Evolutionary conservation across 2,329 filamentous ascomycete genomes (phyloP).

Genomic region (Colletotrichum spaethianum): DNA sequence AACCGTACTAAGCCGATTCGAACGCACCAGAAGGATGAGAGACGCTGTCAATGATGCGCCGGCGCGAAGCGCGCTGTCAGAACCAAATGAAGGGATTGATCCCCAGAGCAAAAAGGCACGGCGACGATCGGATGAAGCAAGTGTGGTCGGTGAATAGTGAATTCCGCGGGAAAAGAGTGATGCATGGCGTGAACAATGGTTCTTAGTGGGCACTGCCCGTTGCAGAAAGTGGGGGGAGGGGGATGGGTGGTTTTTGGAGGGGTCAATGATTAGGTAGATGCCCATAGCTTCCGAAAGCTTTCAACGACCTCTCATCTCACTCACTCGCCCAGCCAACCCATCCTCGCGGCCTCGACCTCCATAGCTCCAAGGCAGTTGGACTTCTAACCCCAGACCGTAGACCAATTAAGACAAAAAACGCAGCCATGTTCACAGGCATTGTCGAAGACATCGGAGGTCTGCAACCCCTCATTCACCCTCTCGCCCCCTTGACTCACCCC

Average conservation of each 20-base stretch:
- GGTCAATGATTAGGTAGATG: conserved; percentile 12
- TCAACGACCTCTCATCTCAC: conserved; percentile 19
- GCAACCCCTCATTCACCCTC: conserved; percentile 50
- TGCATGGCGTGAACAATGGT: not conserved
- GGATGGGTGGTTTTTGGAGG: conserved; percentile 12
- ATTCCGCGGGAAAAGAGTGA: not conserved
- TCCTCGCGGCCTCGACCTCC: not conserved
- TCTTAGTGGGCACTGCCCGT: conserved; percentile 11
- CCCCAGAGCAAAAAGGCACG: not conserved
- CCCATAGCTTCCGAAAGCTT: conserved; percentile 30
- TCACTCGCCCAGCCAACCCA: not conserved
- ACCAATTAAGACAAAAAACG: not conserved
- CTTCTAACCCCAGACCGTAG: too few species aligned
- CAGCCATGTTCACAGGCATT: conserved; percentile 92
- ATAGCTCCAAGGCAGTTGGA: not conserved
- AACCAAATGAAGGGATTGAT: not conserved
- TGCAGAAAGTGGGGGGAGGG: conserved; percentile 37
- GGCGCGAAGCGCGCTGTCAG: not conserved
- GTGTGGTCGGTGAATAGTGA: not conserved
- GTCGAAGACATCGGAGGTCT: conserved; percentile 93
- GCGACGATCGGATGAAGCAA: not conserved
- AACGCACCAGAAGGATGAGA: not conserved
- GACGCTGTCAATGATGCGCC: not conserved
- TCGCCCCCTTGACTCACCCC: conserved; percentile 4
- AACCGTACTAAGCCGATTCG: not conserved